These are phyloP conservation scores for Corymbia citriodora DNA, from an alignment of 441 rosid genomes.

Conservation along the genomic window DNA sequence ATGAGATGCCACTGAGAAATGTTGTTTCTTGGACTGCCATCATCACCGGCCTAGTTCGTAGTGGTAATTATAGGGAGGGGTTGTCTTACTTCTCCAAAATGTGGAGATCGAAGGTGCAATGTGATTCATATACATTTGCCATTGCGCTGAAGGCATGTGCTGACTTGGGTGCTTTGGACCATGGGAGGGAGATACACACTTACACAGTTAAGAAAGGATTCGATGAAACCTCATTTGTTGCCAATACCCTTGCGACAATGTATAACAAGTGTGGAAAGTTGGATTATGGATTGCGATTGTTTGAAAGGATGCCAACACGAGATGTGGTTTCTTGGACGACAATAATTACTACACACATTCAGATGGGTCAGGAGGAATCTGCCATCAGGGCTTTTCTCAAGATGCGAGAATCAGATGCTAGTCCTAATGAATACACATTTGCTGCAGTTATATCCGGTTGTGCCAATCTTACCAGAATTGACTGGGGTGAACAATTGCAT, in stretches of 20 bases:
- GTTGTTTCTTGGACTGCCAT: slow-evolving; percentile 83
- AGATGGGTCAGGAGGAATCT: slow-evolving; percentile 48
- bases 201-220: slow-evolving; percentile 52
- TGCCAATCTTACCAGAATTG: slow-evolving; percentile 53
- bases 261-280: slow-evolving; percentile 79
- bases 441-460: slow-evolving; percentile 63
- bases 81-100: slow-evolving; percentile 59
- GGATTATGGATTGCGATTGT: slow-evolving; percentile 48
- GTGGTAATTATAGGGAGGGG: slow-evolving; percentile 45
- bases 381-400: slow-evolving; percentile 47
- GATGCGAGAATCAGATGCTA: slow-evolving; percentile 48
- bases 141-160: slow-evolving; percentile 82
- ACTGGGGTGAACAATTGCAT: slow-evolving; percentile 84
- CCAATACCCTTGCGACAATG: slow-evolving; percentile 66
- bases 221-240: slow-evolving; percentile 47
- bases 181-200: slow-evolving; percentile 78
- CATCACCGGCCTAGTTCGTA: slow-evolving; percentile 72
- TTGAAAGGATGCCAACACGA: slow-evolving; percentile 50
- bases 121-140: slow-evolving; percentile 59
- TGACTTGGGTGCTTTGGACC: slow-evolving; percentile 41
- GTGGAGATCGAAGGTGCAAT: slow-evolving; percentile 39
- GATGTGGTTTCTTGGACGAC: slow-evolving; percentile 92
- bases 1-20: slow-evolving; percentile 62
- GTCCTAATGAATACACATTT: slow-evolving; percentile 69
- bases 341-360: slow-evolving; percentile 46